These are phyloP conservation scores for Aplosporella prunicola DNA, from an alignment of 2,329 filamentous ascomycete genomes.

Conservation along the genomic window DNA sequence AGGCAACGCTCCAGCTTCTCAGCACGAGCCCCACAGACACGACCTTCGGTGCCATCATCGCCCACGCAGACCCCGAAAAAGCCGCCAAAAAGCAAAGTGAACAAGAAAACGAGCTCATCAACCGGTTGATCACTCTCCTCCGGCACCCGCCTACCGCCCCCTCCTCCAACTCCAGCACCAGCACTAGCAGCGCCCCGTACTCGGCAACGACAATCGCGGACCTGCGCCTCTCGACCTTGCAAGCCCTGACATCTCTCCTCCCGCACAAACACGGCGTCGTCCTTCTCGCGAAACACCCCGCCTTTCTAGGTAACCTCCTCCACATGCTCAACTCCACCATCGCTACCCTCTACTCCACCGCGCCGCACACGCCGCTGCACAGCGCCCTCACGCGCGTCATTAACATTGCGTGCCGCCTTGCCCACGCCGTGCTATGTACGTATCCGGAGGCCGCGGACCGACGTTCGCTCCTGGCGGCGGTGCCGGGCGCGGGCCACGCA, in stretches of 20 bases:
- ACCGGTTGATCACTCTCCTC: not conserved
- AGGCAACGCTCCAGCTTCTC: constrained; percentile 55
- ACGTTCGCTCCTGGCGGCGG: constrained; percentile 58
- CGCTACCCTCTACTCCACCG: constrained; percentile 43
- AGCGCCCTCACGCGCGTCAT: constrained; percentile 40
- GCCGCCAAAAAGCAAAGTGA: no score
- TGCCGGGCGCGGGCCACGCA: constrained; percentile 67
- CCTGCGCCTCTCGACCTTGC: constrained; percentile 34
- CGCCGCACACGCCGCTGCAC: constrained; percentile 25
- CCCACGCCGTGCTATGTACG: constrained; percentile 49
- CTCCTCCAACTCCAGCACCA: no score
- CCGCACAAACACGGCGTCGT: constrained; percentile 50
- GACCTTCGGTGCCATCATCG: constrained; percentile 56
- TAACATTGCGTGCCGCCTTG: constrained; percentile 51
- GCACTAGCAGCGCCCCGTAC: no score
- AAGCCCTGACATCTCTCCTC: constrained; percentile 26
- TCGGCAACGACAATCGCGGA: constrained; percentile 29
- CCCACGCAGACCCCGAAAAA: constrained; percentile 23
- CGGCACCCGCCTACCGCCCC: not conserved
- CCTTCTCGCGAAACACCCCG: constrained; percentile 58
- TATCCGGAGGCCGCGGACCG: constrained; percentile 57
- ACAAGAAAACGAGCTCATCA: no score
- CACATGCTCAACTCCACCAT: constrained; percentile 67
- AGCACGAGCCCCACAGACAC: constrained; percentile 54
- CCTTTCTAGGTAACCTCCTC: constrained; percentile 65